Evolutionary conservation across 306 rosid genomes (phyloP), one percentile per base, ranked within the genome.

Genomic region (Prunus mongolica): DNA sequence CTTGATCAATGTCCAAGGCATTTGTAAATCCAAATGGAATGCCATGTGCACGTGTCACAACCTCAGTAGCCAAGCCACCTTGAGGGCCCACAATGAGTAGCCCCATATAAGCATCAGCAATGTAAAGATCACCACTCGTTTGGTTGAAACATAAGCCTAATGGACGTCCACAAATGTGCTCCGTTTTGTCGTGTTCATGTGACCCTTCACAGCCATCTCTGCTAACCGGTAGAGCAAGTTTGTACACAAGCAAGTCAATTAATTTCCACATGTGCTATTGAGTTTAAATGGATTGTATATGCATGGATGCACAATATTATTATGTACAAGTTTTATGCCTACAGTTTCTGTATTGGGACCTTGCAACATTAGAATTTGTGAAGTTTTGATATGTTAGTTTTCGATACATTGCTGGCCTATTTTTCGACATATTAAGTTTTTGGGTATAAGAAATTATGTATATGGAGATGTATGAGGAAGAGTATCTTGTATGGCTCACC

Each of bases 91-190:
- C 91, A 12, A 80, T 51, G 19, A 88, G 81, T 25, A 93, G 74
- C 44, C 98, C 98, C 79, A 79, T 81, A 64, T 90, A 93, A n/a
- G 97, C 91, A 61, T 93, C 97, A 1, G 94, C 94, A 55, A 93
- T 75, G 66, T 89, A 93, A 28, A 93, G 87, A 24, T 86, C 82
- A 38, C 89, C 89, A 0, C 50, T 65, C n/a, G 69, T 69, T 6
- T 10, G 28, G 77, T 76, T 64, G 82, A 90, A 93, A 70, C 82
- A 58, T 56, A 90, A 22, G 1, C 97, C 97, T 6, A 93, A 89
- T 64, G 97, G 93, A 10, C 97, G 87, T 67, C 97, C 97, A 56
- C 97, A 90, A 0, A 76, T 64, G 80, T 89, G 91, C 78, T 93
- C 97, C 38, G 69, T 80, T 51, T 76, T 74, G 13, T 70, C 32